Conservation (phyloP, 345 rosid species). For the Trapa bicornis region DNA sequence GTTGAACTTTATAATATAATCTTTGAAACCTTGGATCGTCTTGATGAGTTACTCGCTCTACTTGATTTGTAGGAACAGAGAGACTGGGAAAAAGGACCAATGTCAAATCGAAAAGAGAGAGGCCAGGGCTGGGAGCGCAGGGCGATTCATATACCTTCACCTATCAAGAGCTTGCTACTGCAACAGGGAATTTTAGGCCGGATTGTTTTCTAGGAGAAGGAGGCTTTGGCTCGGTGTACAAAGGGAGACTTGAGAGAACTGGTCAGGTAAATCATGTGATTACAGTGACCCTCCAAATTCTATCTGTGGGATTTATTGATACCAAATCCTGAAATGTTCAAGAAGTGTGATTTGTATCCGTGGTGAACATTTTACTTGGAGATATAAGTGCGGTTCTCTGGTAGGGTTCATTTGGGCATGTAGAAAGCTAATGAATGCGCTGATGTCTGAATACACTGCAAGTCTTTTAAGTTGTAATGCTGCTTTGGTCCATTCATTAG, state of each 20-base stretch:
- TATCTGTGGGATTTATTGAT: neutral
- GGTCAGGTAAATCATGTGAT: conserved; percentile 54
- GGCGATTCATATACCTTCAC: conserved; percentile 83
- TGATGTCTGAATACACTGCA: no score
- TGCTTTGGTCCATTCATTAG: neutral
- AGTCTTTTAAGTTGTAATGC: no score
- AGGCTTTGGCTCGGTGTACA: conserved; percentile 90
- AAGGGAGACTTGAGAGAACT: conserved; percentile 76
- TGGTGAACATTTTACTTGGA: neutral
- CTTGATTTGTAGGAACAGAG: conserved; percentile 48
- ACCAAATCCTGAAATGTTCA: neutral
- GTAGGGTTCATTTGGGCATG: no score
- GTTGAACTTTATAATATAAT: neutral
- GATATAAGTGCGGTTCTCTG: neutral
- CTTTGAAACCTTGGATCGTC: neutral
- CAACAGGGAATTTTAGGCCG: conserved; percentile 78
- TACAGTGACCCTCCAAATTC: neutral
- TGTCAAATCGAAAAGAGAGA: conserved; percentile 59
- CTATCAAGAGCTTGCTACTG: conserved; percentile 81
- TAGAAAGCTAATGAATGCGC: neutral
- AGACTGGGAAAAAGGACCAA: conserved; percentile 55
- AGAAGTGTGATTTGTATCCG: neutral
- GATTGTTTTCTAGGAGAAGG: conserved; percentile 96
- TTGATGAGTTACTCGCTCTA: neutral
- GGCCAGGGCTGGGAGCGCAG: conserved; percentile 36